Evolutionary conservation across 208 protist genomes (phyloP).

Genomic region (Leishmania aethiopica): DNA sequence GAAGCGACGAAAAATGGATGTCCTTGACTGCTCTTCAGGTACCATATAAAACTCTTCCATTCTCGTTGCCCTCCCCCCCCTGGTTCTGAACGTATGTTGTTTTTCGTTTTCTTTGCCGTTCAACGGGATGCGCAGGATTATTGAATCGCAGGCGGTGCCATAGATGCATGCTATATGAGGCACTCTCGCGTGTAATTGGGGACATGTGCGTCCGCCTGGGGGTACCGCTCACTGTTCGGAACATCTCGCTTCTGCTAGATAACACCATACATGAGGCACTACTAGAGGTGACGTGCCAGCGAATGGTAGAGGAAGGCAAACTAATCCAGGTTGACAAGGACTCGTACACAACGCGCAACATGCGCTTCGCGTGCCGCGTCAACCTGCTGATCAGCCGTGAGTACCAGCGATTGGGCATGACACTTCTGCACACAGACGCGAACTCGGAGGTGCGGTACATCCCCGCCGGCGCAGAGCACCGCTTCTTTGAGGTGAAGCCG

Average conservation of each 20-base stretch:
- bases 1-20: not conserved
- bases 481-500: conserved; percentile 76
- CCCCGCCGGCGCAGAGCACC: conserved; percentile 63
- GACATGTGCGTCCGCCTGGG: conserved; percentile 70
- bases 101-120: not conserved
- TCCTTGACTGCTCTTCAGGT: not conserved
- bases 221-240: conserved; percentile 53
- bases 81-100: not conserved
- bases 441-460: conserved; percentile 66
- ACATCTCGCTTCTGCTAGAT: conserved; percentile 53
- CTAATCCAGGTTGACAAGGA: conserved; percentile 57
- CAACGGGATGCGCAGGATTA: not conserved
- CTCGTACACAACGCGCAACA: conserved; percentile 56
- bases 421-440: conserved; percentile 47
- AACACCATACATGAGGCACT: conserved; percentile 62
- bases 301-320: conserved; percentile 67
- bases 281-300: conserved; percentile 54
- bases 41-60: not conserved
- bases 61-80: not conserved
- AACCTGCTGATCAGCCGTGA: conserved; percentile 75
- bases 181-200: conserved; percentile 58
- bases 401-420: conserved; percentile 87
- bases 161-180: conserved; percentile 81
- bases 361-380: conserved; percentile 33
- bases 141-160: not conserved